Evolutionary conservation across 306 rosid species (phyloP), one percentile per base, ranked within the genome.

Genomic region (Dicorynia guianensis): DNA sequence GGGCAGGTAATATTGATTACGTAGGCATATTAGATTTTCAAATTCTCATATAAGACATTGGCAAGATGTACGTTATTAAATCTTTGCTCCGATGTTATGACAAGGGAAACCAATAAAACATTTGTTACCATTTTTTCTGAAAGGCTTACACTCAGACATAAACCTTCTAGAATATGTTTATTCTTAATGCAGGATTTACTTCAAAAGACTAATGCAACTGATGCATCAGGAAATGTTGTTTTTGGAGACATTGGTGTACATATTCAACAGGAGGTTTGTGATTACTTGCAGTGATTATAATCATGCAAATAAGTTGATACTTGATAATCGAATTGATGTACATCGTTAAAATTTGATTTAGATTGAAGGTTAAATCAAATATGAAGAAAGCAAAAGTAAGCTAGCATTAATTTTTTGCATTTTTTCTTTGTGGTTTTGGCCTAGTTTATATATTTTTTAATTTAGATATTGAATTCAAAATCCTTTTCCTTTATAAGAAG

Each of bases 181-280:
- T 67, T 56, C 73, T 75, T 63, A 1, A 18, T 88, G 91, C 98
- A 96, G 99, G 71, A 76, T 80, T 89, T 96, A 67, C 84, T 96
- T 63, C 79, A 92, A 84, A 90, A 92, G 84, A 96, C 97, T 15
- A 92, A 96, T 80, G 93, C 93, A 20, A 96, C 72, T 15, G 99
- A 96, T 89, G 99, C 99, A 12, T 96, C 99, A 1, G 99, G 99
- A 78, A 96, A 96, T 73, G 14, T 81, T 72, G 85, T 96, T 49
- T 80, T 85, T 44, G 96, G 99, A 55, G 99, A 96, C 82, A 82
- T 96, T 77, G 99, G 99, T 48, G 97, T 92, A 20, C 79, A 82
- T 80, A 83, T 96, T 89, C 99, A 96, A 79, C 97, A 92, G 82
- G 94, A 96, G 99, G 99, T 91, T 83, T 70, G 96, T 87, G 42